phyloP scores from a whole-genome alignment of 192 early-diverging fungal species.

The Entomortierella parvispora region DNA sequence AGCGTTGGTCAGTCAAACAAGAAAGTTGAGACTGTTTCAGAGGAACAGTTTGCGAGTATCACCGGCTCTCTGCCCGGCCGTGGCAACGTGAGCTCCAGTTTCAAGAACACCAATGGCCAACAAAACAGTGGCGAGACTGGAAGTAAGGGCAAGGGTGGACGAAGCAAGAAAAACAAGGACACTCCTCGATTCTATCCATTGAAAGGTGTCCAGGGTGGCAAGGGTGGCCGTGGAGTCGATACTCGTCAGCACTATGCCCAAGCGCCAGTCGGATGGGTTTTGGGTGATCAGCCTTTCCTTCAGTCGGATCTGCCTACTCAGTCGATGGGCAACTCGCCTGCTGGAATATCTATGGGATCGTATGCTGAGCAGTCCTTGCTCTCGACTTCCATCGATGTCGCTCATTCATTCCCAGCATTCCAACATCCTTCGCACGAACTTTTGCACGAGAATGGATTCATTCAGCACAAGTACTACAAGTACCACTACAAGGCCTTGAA shows the following conservation, averaged over 20 bases:
- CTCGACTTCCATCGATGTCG: conserved; percentile 58
- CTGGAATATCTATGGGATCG: conserved; percentile 23
- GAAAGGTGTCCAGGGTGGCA: conserved; percentile 45
- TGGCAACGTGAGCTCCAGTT: conserved; percentile 15
- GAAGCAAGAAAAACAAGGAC: conserved; percentile 27
- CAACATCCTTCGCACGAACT: conserved; percentile 94
- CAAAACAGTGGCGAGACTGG: conserved; percentile 16
- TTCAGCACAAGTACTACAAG: conserved; percentile 95
- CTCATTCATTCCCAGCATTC: conserved; percentile 65
- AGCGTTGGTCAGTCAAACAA: conserved; percentile 26
- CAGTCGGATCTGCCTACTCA: conserved; percentile 31
- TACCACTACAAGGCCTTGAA: conserved; percentile 92
- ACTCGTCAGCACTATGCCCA: conserved; percentile 74
- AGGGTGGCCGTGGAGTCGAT: conserved; percentile 53
- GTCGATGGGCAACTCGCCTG: conserved; percentile 30
- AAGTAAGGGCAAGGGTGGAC: conserved; percentile 17
- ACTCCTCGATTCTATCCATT: conserved; percentile 64
- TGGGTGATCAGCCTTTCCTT: conserved; percentile 70
- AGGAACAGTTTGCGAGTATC: conserved; percentile 65
- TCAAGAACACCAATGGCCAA: conserved; percentile 11
- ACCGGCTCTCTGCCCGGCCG: conserved; percentile 43
- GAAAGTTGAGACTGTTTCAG: conserved; percentile 69
- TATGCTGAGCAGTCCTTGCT: conserved; percentile 14
- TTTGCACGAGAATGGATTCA: conserved; percentile 93
- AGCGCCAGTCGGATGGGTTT: conserved; percentile 76